Evolutionary conservation across 1,284 basidiomycete genomes (phyloP).

Genomic region (Naganishia sp.): DNA sequence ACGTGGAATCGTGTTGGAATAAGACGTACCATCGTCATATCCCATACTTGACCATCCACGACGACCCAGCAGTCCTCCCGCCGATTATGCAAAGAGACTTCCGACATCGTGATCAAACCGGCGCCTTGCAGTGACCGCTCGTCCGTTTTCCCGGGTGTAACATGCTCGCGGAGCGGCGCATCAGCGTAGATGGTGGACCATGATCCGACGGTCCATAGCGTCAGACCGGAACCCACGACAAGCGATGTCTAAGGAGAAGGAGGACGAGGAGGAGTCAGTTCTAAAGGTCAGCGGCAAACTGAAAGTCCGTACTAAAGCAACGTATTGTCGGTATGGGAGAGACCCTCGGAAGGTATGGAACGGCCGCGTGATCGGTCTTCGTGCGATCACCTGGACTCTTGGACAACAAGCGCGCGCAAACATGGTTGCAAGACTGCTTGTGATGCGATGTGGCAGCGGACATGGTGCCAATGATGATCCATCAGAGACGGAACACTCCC

Average conservation of each 20-base stretch:
- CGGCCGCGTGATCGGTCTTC: no score
- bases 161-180: not conserved
- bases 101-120: constrained; percentile 33
- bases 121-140: constrained; percentile 6
- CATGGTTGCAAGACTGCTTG: no score
- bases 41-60: constrained; percentile 51
- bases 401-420: no score
- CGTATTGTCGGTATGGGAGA: not conserved
- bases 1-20: not conserved
- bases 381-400: no score
- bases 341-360: no score
- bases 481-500: no score
- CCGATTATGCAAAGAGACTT: constrained; percentile 48
- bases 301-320: not conserved
- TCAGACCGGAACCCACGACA: not conserved
- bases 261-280: not conserved
- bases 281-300: not conserved
- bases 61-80: constrained; percentile 52
- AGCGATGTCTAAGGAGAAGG: not conserved
- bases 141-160: constrained; percentile 2
- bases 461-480: no score
- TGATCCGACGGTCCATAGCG: no score
- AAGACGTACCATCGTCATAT: constrained; percentile 48
- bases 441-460: no score
- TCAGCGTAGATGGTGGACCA: not conserved